Evolutionary conservation across 768 basidiomycete genomes (phyloP).

Genomic region (Asterophora parasitica): DNA sequence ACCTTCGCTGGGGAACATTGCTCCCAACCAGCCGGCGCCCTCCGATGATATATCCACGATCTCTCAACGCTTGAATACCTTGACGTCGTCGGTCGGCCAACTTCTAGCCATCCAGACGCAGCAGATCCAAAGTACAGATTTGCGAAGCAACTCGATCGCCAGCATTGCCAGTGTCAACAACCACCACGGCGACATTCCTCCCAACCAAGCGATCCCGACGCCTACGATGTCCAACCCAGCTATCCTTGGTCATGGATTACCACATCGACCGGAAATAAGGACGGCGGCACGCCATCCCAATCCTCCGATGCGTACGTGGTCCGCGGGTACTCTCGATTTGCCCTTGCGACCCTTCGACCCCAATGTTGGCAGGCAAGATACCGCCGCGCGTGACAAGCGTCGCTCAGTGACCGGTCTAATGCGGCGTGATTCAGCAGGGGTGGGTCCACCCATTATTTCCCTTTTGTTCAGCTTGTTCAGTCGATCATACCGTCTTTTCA

Average conservation of each 20-base stretch:
- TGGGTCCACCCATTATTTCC: conserved; percentile 34
- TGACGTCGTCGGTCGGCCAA: conserved; percentile 84
- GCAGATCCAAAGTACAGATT: conserved; percentile 46
- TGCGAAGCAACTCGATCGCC: conserved; percentile 38
- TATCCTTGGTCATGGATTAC: conserved; percentile 55
- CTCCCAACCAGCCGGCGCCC: conserved; percentile 65
- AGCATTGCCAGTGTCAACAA: conserved; percentile 32
- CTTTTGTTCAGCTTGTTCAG: not conserved
- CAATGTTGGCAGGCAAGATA: conserved; percentile 39
- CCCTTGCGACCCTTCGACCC: conserved; percentile 53
- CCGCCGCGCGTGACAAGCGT: conserved; percentile 59
- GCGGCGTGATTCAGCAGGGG: conserved; percentile 72
- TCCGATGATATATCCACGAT: conserved; percentile 72
- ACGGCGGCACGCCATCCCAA: conserved; percentile 57
- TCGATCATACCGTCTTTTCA: conserved; percentile 21
- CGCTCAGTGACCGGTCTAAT: conserved; percentile 65
- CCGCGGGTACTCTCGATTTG: conserved; percentile 73
- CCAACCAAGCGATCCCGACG: conserved; percentile 42
- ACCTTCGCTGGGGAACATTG: conserved; percentile 63
- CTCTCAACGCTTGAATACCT: conserved; percentile 70
- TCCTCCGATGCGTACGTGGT: conserved; percentile 79
- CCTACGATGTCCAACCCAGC: conserved; percentile 33
- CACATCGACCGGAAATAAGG: conserved; percentile 63
- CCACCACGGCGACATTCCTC: conserved; percentile 44
- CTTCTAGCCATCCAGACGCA: conserved; percentile 79